Evolutionary conservation across 2,329 filamentous ascomycete genomes (phyloP).

Genomic region (Trichoderma lentiforme): DNA sequence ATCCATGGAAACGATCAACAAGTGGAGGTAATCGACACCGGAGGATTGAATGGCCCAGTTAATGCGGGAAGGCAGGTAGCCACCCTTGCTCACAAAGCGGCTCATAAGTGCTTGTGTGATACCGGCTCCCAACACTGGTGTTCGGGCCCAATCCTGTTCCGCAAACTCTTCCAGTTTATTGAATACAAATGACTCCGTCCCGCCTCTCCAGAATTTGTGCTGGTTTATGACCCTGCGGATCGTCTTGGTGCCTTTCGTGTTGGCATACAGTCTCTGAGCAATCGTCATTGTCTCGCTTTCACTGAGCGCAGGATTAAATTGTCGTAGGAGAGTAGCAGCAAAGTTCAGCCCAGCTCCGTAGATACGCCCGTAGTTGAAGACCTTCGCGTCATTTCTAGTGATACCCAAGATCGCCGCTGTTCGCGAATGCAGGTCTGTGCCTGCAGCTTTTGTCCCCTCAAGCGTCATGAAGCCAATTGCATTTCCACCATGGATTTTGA

Average conservation of each 20-base stretch:
- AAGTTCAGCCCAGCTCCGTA: slow-evolving; percentile 98
- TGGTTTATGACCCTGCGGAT: slow-evolving; percentile 68
- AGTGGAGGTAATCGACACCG: slow-evolving; percentile 93
- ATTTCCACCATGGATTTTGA: slow-evolving; percentile 92
- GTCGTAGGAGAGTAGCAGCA: slow-evolving; percentile 80
- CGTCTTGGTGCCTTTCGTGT: slow-evolving; percentile 88
- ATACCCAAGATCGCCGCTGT: slow-evolving; percentile 92
- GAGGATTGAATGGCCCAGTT: slow-evolving; percentile 99
- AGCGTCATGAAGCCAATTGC: slow-evolving; percentile 99
- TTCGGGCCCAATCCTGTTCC: slow-evolving; percentile 85
- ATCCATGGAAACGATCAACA: slow-evolving; percentile 92
- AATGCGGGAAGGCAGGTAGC: slow-evolving; percentile 92
- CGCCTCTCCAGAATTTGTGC: slow-evolving; percentile 86
- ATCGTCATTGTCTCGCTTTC: slow-evolving; percentile 74
- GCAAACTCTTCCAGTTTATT: slow-evolving; percentile 98
- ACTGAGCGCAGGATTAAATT: slow-evolving; percentile 84
- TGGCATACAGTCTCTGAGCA: slow-evolving; percentile 76
- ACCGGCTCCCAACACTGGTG: slow-evolving; percentile 87
- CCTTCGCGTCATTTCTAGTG: slow-evolving; percentile 89
- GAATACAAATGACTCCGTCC: slow-evolving; percentile 96
- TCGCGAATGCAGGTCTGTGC: slow-evolving; percentile 90
- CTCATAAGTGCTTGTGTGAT: slow-evolving; percentile 95
- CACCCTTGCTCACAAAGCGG: slow-evolving; percentile 80
- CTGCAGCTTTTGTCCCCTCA: slow-evolving; percentile 89
- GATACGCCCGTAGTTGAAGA: slow-evolving; percentile 98